These are phyloP conservation scores for Zanthoxylum bungeanum DNA, from an alignment of 345 rosid genomes.

Conservation along the genomic window DNA sequence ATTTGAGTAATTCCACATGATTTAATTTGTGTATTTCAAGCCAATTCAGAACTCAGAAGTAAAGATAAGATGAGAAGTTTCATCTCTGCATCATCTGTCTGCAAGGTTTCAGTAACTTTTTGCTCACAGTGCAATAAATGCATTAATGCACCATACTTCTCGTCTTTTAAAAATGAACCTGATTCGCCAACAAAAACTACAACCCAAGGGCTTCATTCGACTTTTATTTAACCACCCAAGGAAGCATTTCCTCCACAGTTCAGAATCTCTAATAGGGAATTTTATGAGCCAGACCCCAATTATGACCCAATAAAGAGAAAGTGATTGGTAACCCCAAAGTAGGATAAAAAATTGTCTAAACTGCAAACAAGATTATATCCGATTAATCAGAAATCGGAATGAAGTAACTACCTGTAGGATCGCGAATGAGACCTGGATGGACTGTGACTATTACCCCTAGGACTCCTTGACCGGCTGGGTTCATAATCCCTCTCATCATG, in stretches of 20 bases:
- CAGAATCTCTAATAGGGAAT: neutral
- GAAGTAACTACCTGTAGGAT: slow-evolving; percentile 45
- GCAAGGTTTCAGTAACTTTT: neutral
- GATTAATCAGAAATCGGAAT: neutral
- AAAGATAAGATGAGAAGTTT: neutral
- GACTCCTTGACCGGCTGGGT: slow-evolving; percentile 44
- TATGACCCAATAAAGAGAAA: neutral
- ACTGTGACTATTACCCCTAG: slow-evolving; percentile 31
- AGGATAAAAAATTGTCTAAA: neutral
- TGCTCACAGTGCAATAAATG: neutral
- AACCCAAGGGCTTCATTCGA: neutral
- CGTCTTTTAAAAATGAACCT: neutral
- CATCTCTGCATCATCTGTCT: neutral
- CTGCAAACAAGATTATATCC: neutral
- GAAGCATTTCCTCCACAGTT: neutral
- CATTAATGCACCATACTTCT: neutral
- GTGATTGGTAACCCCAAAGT: neutral
- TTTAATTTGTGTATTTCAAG: neutral
- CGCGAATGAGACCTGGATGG: slow-evolving; percentile 52
- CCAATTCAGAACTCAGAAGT: too few relatives aligned
- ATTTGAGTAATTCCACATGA: neutral
- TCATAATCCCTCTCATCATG: slow-evolving; percentile 37
- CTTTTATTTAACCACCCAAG: neutral
- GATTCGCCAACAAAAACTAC: neutral
- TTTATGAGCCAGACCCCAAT: too few relatives aligned